Evolutionary conservation across 805 yeast genomes (phyloP).

Genomic region (Candida chauliodis): DNA sequence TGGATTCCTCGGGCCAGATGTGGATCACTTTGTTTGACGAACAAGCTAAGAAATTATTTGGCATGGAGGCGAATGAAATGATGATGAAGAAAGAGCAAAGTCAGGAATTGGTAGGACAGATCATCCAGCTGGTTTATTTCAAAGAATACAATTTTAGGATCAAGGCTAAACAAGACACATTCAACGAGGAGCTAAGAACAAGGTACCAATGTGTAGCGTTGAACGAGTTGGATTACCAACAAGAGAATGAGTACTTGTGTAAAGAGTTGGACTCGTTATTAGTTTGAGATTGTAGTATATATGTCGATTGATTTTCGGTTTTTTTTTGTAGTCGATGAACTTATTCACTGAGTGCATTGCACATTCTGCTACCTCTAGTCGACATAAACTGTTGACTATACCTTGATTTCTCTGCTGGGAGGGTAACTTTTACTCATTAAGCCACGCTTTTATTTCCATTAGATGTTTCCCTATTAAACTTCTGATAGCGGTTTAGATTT

Average conservation of each 20-base stretch:
- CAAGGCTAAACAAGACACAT: constrained; percentile 79
- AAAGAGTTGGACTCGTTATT: constrained; percentile 37
- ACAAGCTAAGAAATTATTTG: constrained; percentile 67
- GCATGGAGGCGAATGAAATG: constrained; percentile 63
- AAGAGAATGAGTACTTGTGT: constrained; percentile 59
- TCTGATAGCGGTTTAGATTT: constrained; percentile 51
- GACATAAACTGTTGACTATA: constrained; percentile 52
- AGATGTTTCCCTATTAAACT: constrained; percentile 46
- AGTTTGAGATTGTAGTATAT: too few relatives aligned
- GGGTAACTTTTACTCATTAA: constrained; percentile 10
- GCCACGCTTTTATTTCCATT: constrained; percentile 48
- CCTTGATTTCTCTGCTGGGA: constrained; percentile 30
- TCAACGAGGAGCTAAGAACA: constrained; percentile 72
- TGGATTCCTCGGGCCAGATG: constrained; percentile 77
- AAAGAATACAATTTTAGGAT: constrained; percentile 71
- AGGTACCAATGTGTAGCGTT: constrained; percentile 66
- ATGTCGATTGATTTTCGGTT: too few relatives aligned
- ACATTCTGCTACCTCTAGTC: constrained; percentile 64
- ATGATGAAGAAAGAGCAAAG: constrained; percentile 32
- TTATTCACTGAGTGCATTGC: too few relatives aligned
- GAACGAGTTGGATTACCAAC: constrained; percentile 49
- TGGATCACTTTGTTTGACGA: constrained; percentile 89
- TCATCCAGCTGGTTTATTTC: constrained; percentile 52
- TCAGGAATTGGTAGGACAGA: constrained; percentile 42
- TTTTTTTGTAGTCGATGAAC: not conserved